Evolutionary conservation across 176 grass and related monocot species (phyloP).

Genomic region (Lolium perenne): DNA sequence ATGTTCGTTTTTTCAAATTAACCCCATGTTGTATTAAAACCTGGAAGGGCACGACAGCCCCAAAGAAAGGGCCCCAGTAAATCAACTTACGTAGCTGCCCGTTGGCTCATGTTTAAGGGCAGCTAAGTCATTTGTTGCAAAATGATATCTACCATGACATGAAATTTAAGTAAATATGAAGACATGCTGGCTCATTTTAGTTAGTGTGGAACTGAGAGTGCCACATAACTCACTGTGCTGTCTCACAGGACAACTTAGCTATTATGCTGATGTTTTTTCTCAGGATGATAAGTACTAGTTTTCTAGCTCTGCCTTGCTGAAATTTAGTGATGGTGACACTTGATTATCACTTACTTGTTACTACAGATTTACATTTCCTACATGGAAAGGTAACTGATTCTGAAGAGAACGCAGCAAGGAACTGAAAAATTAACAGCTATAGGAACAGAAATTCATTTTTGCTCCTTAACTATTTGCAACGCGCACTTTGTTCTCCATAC

Average conservation of each 20-base stretch:
- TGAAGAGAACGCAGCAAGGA: not conserved
- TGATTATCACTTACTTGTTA: slow-evolving; percentile 25
- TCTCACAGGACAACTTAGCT: not conserved
- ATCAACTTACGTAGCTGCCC: not conserved
- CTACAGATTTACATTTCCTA: not conserved
- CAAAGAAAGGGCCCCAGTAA: not conserved
- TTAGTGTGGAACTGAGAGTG: slow-evolving; percentile 9
- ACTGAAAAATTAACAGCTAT: slow-evolving; percentile 1
- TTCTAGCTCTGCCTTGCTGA: not conserved
- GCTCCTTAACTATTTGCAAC: not conserved
- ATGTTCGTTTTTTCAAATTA: not conserved
- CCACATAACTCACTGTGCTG: not conserved
- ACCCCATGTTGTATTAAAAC: not conserved
- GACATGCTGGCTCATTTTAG: not conserved
- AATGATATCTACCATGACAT: not conserved
- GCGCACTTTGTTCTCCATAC: not conserved
- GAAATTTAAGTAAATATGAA: slow-evolving; percentile 22
- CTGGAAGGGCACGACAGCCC: not conserved
- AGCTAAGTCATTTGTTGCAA: not conserved
- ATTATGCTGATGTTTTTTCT: not conserved
- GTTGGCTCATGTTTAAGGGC: not conserved
- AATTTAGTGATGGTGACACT: not conserved
- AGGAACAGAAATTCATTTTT: not conserved
- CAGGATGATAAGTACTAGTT: not conserved
- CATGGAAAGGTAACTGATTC: not conserved